Evolutionary conservation across 2,329 filamentous ascomycete species (phyloP).

Genomic region (Botrytis pseudocinerea): DNA sequence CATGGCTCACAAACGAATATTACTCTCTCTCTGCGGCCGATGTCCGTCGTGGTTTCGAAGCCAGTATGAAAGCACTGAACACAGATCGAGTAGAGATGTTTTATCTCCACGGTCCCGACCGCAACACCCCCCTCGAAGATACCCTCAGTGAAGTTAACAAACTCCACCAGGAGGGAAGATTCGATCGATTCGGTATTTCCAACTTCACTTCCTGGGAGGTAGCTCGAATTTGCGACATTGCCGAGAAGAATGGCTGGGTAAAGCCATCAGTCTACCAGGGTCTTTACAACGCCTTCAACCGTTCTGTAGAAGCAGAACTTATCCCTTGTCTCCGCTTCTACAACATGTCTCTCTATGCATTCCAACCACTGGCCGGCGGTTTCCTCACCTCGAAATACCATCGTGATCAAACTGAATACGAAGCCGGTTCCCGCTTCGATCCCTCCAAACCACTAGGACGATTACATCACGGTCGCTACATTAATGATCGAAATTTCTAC

Average conservation of each 20-base stretch:
- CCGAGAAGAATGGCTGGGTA: slow-evolving; percentile 40
- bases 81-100: slow-evolving; percentile 46
- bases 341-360: slow-evolving; percentile 60
- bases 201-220: slow-evolving; percentile 54
- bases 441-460: slow-evolving; percentile 51
- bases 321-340: slow-evolving; percentile 59
- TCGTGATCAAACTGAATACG: slow-evolving; percentile 44
- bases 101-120: slow-evolving; percentile 39
- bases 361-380: slow-evolving; percentile 58
- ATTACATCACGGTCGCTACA: slow-evolving; percentile 58
- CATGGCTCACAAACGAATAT: background rate
- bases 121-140: slow-evolving; percentile 35
- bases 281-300: slow-evolving; percentile 39
- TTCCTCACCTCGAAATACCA: slow-evolving; percentile 52
- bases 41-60: slow-evolving; percentile 52
- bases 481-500: slow-evolving; percentile 61
- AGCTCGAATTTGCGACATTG: slow-evolving; percentile 39
- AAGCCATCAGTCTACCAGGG: slow-evolving; percentile 43
- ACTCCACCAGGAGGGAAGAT: slow-evolving; percentile 40
- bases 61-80: slow-evolving; percentile 53
- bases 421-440: slow-evolving; percentile 32
- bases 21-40: slow-evolving; percentile 50
- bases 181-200: slow-evolving; percentile 52
- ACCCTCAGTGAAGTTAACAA: slow-evolving; percentile 39
- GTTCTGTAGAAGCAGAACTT: slow-evolving; percentile 62